phyloP scores from a whole-genome alignment of 352 stramenopile genomes.

The Globisporangium nagaii region DNA sequence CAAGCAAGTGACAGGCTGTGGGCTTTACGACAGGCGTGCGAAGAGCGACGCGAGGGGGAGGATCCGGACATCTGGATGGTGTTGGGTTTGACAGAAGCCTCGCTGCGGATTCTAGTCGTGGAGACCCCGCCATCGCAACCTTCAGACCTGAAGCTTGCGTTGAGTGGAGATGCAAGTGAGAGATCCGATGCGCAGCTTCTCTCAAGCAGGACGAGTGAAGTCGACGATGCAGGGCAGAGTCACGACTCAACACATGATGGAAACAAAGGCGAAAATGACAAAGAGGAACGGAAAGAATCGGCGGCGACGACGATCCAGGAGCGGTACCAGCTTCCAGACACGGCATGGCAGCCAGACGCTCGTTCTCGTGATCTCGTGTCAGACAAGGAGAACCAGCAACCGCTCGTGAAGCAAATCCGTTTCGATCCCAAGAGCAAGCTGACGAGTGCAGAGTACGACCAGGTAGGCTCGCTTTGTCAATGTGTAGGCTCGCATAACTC shows the following conservation, averaged over 20 bases:
- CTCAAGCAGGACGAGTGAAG: neutral
- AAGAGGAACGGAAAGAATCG: neutral
- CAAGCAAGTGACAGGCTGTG: neutral
- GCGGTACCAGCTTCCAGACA: constrained; percentile 33
- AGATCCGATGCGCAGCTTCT: neutral
- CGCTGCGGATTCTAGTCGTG: neutral
- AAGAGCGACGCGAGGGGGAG: neutral
- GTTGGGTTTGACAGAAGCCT: neutral
- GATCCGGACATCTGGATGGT: neutral
- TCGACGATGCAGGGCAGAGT: neutral
- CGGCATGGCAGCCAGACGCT: constrained; percentile 15
- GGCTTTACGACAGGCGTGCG: neutral
- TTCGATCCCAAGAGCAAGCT: constrained; percentile 17
- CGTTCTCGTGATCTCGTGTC: neutral
- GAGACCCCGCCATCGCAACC: neutral
- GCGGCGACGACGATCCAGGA: constrained; percentile 34
- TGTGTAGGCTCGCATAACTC: too few species aligned
- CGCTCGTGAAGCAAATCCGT: neutral
- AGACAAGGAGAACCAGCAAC: neutral
- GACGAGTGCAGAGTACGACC: constrained; percentile 24
- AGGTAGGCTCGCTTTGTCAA: constrained; percentile 9
- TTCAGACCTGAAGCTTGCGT: neutral
- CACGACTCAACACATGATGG: neutral
- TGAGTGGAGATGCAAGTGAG: neutral
- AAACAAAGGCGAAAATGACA: too few species aligned